phyloP scores from a whole-genome alignment of 2,329 filamentous ascomycete species.

The Cladophialophora yegresii region DNA sequence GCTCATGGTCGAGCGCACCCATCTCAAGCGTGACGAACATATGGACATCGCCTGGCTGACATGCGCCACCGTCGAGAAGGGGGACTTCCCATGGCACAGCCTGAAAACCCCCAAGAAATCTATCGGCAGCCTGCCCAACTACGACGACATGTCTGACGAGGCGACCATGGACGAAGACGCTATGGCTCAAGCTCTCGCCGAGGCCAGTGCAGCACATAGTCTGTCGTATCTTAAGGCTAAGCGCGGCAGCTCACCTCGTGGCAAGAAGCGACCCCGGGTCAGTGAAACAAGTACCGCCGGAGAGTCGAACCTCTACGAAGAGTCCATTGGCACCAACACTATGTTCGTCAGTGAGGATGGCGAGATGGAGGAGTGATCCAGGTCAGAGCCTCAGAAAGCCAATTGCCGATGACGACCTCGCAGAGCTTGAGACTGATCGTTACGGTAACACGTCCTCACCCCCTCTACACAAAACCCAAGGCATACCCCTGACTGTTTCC shows the following conservation, averaged over 20 bases:
- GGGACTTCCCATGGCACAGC: conserved; percentile 47
- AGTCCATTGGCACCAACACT: background rate
- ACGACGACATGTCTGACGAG: conserved; percentile 15
- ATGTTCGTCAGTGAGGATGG: conserved; percentile 18
- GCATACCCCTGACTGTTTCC: background rate
- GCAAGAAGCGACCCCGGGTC: conserved; percentile 15
- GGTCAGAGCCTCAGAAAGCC: background rate
- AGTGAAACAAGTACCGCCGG: conserved; percentile 9
- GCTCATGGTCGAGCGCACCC: conserved; percentile 45
- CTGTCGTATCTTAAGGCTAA: background rate
- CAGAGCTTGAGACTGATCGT: background rate
- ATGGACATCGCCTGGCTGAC: conserved; percentile 48
- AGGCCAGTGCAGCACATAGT: background rate
- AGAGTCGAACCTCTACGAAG: background rate
- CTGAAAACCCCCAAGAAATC: conserved; percentile 1
- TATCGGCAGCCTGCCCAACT: conserved; percentile 14
- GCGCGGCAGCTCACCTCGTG: background rate
- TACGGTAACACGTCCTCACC: background rate
- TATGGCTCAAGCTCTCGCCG: conserved; percentile 1
- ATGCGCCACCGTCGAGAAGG: conserved; percentile 45
- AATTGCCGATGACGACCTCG: background rate
- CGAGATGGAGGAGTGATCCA: conserved; percentile 13
- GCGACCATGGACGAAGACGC: background rate
- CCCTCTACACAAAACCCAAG: background rate
- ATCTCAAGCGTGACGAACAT: conserved; percentile 44